Evolutionary conservation across 2,329 filamentous ascomycete genomes (phyloP).

Genomic region (Fusarium kyushuense): DNA sequence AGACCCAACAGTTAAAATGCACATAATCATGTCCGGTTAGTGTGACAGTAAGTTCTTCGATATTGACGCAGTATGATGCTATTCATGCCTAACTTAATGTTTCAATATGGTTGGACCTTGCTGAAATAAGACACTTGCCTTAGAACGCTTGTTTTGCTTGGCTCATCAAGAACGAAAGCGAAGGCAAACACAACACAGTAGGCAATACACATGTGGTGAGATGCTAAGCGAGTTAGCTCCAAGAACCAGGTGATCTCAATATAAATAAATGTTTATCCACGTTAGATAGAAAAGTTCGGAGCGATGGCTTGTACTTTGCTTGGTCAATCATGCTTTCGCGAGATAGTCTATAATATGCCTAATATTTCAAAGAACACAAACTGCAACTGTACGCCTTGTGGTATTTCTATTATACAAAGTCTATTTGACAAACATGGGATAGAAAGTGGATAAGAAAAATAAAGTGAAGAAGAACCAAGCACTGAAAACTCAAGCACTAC

Average conservation of each 20-base stretch:
- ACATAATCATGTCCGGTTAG: not conserved
- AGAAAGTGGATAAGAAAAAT: not conserved
- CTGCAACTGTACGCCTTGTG: conserved; percentile 30
- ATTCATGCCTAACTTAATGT: not conserved
- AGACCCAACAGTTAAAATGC: not conserved
- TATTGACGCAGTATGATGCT: not conserved
- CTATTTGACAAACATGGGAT: conserved; percentile 4
- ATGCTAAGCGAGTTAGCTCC: not conserved
- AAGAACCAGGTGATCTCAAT: not conserved
- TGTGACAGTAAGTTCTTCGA: not conserved
- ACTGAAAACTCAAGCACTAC: not conserved
- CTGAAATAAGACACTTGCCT: not conserved
- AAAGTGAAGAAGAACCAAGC: not conserved
- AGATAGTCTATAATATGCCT: conserved; percentile 40
- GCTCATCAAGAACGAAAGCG: not conserved
- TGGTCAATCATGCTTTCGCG: conserved; percentile 6
- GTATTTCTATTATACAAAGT: conserved; percentile 41
- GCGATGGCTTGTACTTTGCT: not conserved
- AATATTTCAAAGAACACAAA: conserved; percentile 18
- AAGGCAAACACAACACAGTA: not conserved
- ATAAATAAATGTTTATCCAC: not conserved
- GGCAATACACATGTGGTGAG: not conserved
- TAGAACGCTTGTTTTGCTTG: not conserved
- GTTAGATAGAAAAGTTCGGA: not conserved
- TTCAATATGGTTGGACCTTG: not conserved